Evolutionary conservation across 2,329 filamentous ascomycete genomes (phyloP), one percentile per base, ranked within the genome.

Genomic region (Penicillium palitans): DNA sequence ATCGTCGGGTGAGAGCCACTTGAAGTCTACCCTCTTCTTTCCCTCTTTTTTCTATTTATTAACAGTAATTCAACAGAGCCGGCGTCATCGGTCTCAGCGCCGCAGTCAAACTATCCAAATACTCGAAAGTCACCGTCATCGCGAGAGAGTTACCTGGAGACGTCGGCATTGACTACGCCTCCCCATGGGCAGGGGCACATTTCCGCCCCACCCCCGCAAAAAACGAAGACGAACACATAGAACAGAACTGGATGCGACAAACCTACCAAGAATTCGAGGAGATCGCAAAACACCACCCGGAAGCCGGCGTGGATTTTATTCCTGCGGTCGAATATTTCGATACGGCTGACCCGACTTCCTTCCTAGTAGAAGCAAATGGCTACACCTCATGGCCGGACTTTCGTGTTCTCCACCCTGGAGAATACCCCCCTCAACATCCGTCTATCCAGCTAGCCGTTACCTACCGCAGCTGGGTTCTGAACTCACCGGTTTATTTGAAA

Each of bases 171-270:
- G 41, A 53, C 41, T 53, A 53, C 17, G 51, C 51, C 21, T 53
- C 51, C 15, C 39, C 55, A 29, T 61, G 56, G 59, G 59, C 59
- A 17, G 56, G 59, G 24, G 59, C 59, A 6, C 59, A 61, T 25
- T 61, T 59, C 29, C 59, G 55, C 29, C 56, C 56, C 29, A 35
- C 41, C 55, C 55, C 56, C 29, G 59, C 59, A 48, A 55, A 59
- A 24, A 52, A 47, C 12, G 31, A 21, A 5, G 27, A 48, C 13
- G 59, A 59, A 33, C 50, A 29, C 25, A 29, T 39, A 17, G 56
- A 61, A 45, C 59, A 61, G 37, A 21, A 25, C 27, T 37, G 49
- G 9, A 61, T 61, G 59, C 56, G 56, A 27, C 42, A 59, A 13
- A 49, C 59, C 25, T 61, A 61, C 48, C 27, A 25, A 35, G 27